Evolutionary conservation across 768 basidiomycete genomes (phyloP), one percentile per base, ranked within the genome.

Genomic region (Clitopilus hobsonii): DNA sequence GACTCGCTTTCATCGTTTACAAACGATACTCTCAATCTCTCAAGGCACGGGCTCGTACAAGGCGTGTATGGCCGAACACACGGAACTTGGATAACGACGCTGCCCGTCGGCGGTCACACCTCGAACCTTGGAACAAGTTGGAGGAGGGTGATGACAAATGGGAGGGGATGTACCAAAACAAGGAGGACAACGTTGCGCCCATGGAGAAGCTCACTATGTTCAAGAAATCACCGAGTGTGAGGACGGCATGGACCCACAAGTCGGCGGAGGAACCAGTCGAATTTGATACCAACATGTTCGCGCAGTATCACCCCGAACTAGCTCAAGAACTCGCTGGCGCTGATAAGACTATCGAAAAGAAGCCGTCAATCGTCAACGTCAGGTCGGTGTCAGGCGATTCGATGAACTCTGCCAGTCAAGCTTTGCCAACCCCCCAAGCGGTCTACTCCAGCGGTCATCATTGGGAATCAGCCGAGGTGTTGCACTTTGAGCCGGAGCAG

Each of bases 391-490:
- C 65, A 5, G 59, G 63, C 48, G 78, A 77, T 28, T 70, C 80
- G 18, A 76, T 82, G 72, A 78, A 82, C 3, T 79, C 84, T 8
- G 71, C 73, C 32, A 75, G 71, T 50, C 75, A 77, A 63, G 84
- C 82, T 28, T 83, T 82, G 63, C 80, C 78, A 58, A 89, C 87
- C 4, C 87, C 88, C 47, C 72, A 73, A 6, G 79, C 84, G 11
- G 82, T 74, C 24, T 61, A 68, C 3, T 76, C 80, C 1, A 69
- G 75, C 14, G 65, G 70, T 1, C 87, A 89, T 69, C 75, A 66
- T 48, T 89, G 87, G 87, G 82, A 89, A 66, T 84, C 83, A 6
- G 86, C 86, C 2, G 83, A 87, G 61, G 82, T 88, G 18, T 59
- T 86, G 51, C 70, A 80, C 53, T 71, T 70, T 49, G 59, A 67